phyloP scores from a whole-genome alignment of 768 basidiomycete genomes.

The Agaricus subrufescens region DNA sequence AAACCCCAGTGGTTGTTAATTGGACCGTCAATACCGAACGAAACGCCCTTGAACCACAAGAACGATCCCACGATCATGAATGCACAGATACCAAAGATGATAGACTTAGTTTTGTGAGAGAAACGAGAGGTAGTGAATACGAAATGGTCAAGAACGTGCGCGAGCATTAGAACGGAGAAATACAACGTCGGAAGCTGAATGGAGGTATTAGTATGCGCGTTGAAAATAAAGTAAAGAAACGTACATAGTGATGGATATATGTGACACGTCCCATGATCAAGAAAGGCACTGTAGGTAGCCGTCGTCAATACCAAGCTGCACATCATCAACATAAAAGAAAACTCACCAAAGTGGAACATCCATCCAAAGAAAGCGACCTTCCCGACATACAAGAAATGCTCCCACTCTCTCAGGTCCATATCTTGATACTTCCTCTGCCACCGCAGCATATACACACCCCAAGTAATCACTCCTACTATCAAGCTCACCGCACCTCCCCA shows the following conservation, averaged over 20 bases:
- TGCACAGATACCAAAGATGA: constrained; percentile 63
- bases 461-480: constrained; percentile 41
- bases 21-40: constrained; percentile 91
- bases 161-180: constrained; percentile 90
- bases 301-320: constrained; percentile 3
- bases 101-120: constrained; percentile 58
- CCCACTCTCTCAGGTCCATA: constrained; percentile 95
- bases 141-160: constrained; percentile 89
- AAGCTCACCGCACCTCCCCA: constrained; percentile 77
- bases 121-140: constrained; percentile 75
- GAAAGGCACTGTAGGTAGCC: constrained; percentile 70
- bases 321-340: not conserved
- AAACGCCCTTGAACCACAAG: constrained; percentile 92
- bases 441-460: constrained; percentile 73
- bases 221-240: constrained; percentile 24
- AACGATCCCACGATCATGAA: constrained; percentile 68
- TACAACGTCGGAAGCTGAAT: constrained; percentile 89
- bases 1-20: constrained; percentile 76
- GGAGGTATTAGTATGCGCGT: not conserved
- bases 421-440: constrained; percentile 87
- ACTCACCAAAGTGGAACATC: constrained; percentile 84
- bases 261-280: constrained; percentile 97
- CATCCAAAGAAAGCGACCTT: constrained; percentile 92
- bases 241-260: constrained; percentile 92
- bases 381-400: constrained; percentile 87